phyloP scores from a whole-genome alignment of 2,329 filamentous ascomycete species.

The Macrophomina tecta region DNA sequence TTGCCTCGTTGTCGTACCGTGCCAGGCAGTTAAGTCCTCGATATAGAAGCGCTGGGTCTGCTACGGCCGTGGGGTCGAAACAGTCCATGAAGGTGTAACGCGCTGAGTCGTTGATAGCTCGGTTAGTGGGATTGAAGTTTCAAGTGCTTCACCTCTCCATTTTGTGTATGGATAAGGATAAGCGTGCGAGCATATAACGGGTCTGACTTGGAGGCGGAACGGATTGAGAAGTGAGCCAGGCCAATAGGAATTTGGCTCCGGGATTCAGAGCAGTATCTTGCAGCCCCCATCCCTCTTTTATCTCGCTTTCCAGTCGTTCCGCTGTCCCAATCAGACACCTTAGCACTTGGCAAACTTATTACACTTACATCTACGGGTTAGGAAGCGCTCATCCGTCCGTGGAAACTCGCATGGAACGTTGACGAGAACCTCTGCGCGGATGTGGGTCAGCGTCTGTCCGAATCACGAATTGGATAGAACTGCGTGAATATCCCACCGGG shows the following conservation, averaged over 20 bases:
- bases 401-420: slow-evolving; percentile 55
- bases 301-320: too few species aligned
- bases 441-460: not conserved
- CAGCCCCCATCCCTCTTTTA: too few species aligned
- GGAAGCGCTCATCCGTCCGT: slow-evolving; percentile 56
- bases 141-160: not conserved
- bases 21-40: slow-evolving; percentile 11
- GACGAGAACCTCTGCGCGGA: slow-evolving; percentile 33
- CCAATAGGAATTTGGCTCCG: too few species aligned
- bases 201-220: too few species aligned
- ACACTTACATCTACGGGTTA: not conserved
- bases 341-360: not conserved
- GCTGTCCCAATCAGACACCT: too few species aligned
- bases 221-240: too few species aligned
- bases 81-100: slow-evolving; percentile 19
- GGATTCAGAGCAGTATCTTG: too few species aligned
- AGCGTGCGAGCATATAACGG: not conserved
- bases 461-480: slow-evolving; percentile 34
- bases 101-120: not conserved
- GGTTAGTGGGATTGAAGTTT: not conserved
- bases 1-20: slow-evolving; percentile 8
- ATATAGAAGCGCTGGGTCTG: slow-evolving; percentile 1
- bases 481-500: not conserved
- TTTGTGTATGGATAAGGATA: not conserved
- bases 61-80: not conserved